Base-by-base conservation (phyloP, 2,329 filamentous ascomycete species). In the Cladophialophora bantiana region DNA sequence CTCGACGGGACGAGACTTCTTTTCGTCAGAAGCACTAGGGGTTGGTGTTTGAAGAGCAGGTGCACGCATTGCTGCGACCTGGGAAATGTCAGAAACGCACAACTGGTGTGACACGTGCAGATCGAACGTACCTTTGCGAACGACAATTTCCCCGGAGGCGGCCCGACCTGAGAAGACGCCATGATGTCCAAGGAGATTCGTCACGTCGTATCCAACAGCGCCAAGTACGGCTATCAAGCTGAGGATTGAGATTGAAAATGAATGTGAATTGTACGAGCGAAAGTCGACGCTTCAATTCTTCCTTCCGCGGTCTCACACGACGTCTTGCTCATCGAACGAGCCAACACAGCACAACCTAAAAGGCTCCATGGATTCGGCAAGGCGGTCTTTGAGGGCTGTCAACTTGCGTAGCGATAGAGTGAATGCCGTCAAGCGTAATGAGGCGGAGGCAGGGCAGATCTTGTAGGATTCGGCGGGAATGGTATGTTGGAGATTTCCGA, bases 41-140 rank as follows among this genome's bases (percentile, higher is more conserved):
- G 42, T 62, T 58, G 69, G 26, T 36, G 57, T 18, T 38, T 65
- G 60, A n/a, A 52, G 31, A 54, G 63, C 50, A 48, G 76, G 75
- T 56, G 76, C 74, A 62, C 77, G 72, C 79, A 82, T 81, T 68
- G 80, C 80, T 70, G 78, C 79, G 72, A 82, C 79, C 80, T 81
- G 31, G 18, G 13, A 53, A 53, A 34, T 18, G 38, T 61, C 38
- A 61, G 59, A 32, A 63, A 56, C 67, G 26, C n/a, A 65, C 63
- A 59, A 66, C 77, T 60, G 77, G 71, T 75, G 59, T 18, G 60
- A 45, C 9, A 13, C 56, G 34, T 42, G 31, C 13, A 56, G 45
- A 32, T 62, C 15, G 32, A 36, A 73, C 83, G 66, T 81, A 92
- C 90, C 85, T 91, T 93, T 79, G 90, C 90, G 83, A 93, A 93